phyloP scores from a whole-genome alignment of 1,284 basidiomycete species.

The Psilocybe mexicana region DNA sequence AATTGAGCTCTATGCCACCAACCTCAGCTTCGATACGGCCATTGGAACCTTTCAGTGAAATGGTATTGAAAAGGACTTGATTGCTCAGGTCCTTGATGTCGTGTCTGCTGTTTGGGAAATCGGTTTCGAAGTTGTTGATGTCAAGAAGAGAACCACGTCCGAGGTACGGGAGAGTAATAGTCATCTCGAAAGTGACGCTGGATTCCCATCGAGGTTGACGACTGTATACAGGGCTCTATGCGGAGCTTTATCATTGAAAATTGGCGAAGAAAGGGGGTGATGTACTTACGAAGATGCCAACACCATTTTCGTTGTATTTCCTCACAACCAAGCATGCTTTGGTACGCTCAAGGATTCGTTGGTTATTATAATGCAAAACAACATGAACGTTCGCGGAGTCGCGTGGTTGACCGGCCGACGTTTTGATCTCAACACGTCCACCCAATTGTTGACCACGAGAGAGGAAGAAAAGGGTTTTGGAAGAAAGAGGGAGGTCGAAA shows the following conservation, averaged over 20 bases:
- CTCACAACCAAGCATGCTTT: constrained; percentile 37
- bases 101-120: constrained; percentile 36
- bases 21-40: constrained; percentile 32
- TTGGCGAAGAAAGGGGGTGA: neutral
- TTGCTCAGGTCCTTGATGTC: constrained; percentile 27
- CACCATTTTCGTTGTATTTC: constrained; percentile 29
- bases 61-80: constrained; percentile 30
- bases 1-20: neutral
- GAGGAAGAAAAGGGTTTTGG: constrained; percentile 39
- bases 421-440: constrained; percentile 30
- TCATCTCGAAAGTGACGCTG: constrained; percentile 15
- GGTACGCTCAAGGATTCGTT: constrained; percentile 28
- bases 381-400: constrained; percentile 35
- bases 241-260: too few species aligned
- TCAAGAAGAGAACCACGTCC: constrained; percentile 18
- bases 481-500: constrained; percentile 37
- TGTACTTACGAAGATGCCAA: constrained; percentile 42
- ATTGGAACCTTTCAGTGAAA: constrained; percentile 34
- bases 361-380: constrained; percentile 29
- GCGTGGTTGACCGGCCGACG: constrained; percentile 26
- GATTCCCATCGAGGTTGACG: too few species aligned
- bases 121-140: constrained; percentile 41
- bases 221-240: too few species aligned
- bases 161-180: constrained; percentile 34
- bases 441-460: constrained; percentile 35